These are phyloP conservation scores for Balamuthia mandrillaris DNA, from an alignment of 208 protist genomes.

Conservation along the genomic window DNA sequence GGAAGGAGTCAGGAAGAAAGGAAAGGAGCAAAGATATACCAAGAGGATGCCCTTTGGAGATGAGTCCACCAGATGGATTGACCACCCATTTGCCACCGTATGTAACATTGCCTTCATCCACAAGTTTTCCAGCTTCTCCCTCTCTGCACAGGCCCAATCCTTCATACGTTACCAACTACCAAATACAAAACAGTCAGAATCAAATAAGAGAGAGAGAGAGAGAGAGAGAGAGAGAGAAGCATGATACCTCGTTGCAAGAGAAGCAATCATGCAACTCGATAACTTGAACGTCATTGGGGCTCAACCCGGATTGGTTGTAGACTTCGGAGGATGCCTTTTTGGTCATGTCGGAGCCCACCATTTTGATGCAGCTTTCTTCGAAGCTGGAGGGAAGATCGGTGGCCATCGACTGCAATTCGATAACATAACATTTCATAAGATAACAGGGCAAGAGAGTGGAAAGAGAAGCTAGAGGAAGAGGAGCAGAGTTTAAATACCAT, in stretches of 20 bases:
- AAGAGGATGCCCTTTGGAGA: conserved; percentile 55
- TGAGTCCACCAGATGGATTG: conserved; percentile 54
- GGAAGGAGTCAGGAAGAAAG: too few relatives aligned
- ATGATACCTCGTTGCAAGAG: conserved; percentile 37
- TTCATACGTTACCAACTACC: conserved; percentile 40
- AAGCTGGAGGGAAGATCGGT: conserved; percentile 40
- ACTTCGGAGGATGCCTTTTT: background rate
- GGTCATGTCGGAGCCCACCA: conserved; percentile 50
- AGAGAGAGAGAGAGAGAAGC: background rate
- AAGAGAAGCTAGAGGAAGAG: too few relatives aligned
- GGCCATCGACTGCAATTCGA: too few relatives aligned
- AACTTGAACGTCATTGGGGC: conserved; percentile 44
- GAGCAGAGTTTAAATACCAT: too few relatives aligned
- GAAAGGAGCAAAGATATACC: too few relatives aligned
- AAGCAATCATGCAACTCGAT: conserved; percentile 62
- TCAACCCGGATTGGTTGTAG: background rate
- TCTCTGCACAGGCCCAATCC: conserved; percentile 38
- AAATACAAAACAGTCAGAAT: background rate
- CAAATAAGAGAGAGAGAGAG: background rate
- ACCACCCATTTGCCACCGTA: conserved; percentile 60
- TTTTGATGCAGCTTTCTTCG: background rate
- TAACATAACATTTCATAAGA: too few relatives aligned
- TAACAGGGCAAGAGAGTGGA: too few relatives aligned
- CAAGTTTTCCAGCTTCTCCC: conserved; percentile 36
- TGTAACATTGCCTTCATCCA: conserved; percentile 43